phyloP scores from a whole-genome alignment of 1,284 basidiomycete genomes.

The Neotropicomus parvogracilis region DNA sequence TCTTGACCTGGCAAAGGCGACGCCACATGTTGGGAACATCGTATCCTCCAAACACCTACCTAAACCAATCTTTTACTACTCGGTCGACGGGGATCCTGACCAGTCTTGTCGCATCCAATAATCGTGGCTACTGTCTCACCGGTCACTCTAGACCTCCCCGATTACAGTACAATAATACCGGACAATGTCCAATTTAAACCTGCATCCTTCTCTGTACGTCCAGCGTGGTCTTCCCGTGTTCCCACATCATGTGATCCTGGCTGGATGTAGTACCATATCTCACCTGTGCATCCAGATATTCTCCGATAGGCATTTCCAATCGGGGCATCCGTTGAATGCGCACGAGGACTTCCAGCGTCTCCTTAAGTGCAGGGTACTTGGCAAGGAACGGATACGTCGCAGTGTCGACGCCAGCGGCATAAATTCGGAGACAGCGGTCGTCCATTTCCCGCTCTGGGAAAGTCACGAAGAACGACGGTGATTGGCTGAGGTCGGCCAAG shows the following conservation, averaged over 20 bases:
- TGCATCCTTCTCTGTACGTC: not conserved
- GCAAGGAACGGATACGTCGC: constrained; percentile 5
- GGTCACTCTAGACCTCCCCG: too few relatives aligned
- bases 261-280: not conserved
- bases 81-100: too few relatives aligned
- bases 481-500: constrained; percentile 11
- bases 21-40: too few relatives aligned
- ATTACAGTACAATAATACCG: too few relatives aligned
- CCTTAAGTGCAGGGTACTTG: not conserved
- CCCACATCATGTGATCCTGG: constrained; percentile 6
- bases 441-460: not conserved
- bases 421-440: constrained; percentile 11
- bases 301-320: not conserved
- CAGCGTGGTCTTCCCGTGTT: not conserved
- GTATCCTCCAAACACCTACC: too few relatives aligned
- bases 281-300: constrained; percentile 1
- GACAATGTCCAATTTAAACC: too few relatives aligned
- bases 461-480: not conserved
- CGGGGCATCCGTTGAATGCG: not conserved
- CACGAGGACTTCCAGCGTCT: not conserved
- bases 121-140: too few relatives aligned
- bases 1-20: too few relatives aligned
- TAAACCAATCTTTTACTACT: too few relatives aligned
- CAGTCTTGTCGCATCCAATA: too few relatives aligned
- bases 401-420: constrained; percentile 5